A percentile compares a stretch with the other conserved stretches of the same genome.
phyloP scores from a whole-genome alignment of 2,329 filamentous ascomycete species.

The Cladosporium cucumerinum region DNA sequence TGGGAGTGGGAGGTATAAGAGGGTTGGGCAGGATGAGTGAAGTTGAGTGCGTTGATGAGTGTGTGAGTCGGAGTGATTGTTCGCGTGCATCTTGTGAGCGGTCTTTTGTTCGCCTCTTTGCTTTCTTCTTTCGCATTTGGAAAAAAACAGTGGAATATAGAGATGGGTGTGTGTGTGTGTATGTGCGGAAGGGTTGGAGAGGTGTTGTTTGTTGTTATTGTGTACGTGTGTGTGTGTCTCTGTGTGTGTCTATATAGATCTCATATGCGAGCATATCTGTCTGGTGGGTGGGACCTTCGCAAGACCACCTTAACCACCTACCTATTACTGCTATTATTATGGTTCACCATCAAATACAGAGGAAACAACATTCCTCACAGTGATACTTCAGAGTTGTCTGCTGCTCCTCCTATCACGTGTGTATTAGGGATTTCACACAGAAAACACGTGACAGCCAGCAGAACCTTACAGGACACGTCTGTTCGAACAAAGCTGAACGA shows the following conservation, averaged over 20 bases:
- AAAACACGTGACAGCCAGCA: background rate
- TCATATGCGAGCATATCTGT: background rate
- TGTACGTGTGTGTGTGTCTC: background rate
- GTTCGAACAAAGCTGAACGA: background rate
- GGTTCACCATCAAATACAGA: background rate
- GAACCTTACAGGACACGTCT: background rate
- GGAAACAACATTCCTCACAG: background rate
- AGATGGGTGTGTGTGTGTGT: too few species aligned
- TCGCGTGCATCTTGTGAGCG: slow-evolving; percentile 5
- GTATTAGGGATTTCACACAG: too few species aligned
- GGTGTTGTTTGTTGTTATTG: background rate
- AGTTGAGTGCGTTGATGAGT: background rate
- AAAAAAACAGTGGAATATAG: background rate
- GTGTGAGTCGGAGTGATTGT: background rate
- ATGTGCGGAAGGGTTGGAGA: background rate
- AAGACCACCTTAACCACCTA: background rate
- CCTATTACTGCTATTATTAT: background rate
- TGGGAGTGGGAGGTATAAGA: slow-evolving; percentile 46
- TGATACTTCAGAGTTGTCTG: background rate
- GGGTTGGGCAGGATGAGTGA: slow-evolving; percentile 42
- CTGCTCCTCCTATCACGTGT: background rate
- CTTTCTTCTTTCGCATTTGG: background rate
- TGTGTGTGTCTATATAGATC: background rate
- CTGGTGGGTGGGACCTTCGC: background rate
- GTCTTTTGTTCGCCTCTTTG: background rate